Evolutionary conservation across 345 rosid species (phyloP), one percentile per base, ranked within the genome.

Genomic region (Corchorus capsularis): DNA sequence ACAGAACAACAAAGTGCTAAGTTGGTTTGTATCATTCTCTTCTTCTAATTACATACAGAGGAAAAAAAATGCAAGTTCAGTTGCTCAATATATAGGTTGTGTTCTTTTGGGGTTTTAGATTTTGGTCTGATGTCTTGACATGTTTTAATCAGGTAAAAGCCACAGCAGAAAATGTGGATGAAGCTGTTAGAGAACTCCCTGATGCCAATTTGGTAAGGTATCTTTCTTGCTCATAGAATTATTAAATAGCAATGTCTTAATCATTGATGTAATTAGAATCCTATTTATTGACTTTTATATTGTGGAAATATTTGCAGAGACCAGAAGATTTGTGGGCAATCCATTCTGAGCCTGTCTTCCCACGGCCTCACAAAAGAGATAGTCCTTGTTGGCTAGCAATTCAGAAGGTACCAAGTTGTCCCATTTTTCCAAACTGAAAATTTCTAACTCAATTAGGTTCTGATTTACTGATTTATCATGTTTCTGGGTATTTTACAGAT

Each of bases 121-220:
- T 47, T 6, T 73, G 39, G 72, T 66, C 8, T 60, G 19, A 78
- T 47, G 34, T 63, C 55, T 32, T 67, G 61, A 50, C 35, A 55
- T 67, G 16, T 46, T 41, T 77, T 77, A 74, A 69, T 37, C 86
- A 93, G 99, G 98, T 96, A 68, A 96, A 93, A 89, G 91, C 92
- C 78, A 96, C 99, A 59, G 99, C 99, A 77, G 97, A 89, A 85
- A 96, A 93, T 82, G 99, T 96, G 59, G 88, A 96, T 82, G 98
- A 88, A 80, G 99, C 99, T 71, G 97, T 91, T 82, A 85, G 96
- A 80, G 99, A 96, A 79, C 97, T 96, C 81, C 99, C 99, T 49
- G 99, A 93, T 79, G 97, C 99, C 88, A 96, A 96, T 86, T 81
- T 74, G 97, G 99, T 96, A 93, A 89, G 96, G 92, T 85, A 86